Conservation (phyloP, 1,139 yeast genomes). For the Nakaseomyces bracarensis region DNA sequence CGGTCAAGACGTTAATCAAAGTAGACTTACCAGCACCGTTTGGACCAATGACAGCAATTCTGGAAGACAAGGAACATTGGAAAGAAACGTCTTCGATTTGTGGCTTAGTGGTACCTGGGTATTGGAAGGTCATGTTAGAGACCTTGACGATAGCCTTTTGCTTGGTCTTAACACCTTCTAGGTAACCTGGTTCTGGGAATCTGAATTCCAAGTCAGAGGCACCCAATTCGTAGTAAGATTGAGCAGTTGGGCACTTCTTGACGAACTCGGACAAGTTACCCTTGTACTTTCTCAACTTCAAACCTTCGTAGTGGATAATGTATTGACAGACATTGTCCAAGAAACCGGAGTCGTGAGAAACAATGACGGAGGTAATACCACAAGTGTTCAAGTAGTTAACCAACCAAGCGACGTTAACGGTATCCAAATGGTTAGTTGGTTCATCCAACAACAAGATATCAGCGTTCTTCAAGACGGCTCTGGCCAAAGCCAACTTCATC, state of each 20-base stretch:
- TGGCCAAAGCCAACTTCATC: conserved; percentile 98
- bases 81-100: conserved; percentile 83
- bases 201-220: conserved; percentile 92
- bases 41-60: conserved; percentile 99
- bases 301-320: conserved; percentile 99
- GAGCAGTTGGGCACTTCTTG: conserved; percentile 97
- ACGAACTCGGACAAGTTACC: conserved; percentile 99
- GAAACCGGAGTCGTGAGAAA: conserved; percentile 99
- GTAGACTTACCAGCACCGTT: conserved; percentile 99
- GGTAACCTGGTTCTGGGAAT: conserved; percentile 99
- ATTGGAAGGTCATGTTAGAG: conserved; percentile 93
- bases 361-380: conserved; percentile 96
- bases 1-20: conserved; percentile 94
- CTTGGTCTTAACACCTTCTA: conserved; percentile 99
- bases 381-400: conserved; percentile 97
- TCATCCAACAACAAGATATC: conserved; percentile 97
- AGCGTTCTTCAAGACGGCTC: conserved; percentile 98
- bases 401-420: conserved; percentile 98
- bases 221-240: conserved; percentile 96
- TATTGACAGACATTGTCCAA: conserved; percentile 94
- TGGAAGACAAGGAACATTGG: conserved; percentile 98
- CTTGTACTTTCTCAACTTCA: conserved; percentile 98
- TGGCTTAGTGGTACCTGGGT: conserved; percentile 97
- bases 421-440: conserved; percentile 99
- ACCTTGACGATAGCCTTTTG: conserved; percentile 99